phyloP scores from a whole-genome alignment of 306 rosid genomes.

The Albizia julibrissin region DNA sequence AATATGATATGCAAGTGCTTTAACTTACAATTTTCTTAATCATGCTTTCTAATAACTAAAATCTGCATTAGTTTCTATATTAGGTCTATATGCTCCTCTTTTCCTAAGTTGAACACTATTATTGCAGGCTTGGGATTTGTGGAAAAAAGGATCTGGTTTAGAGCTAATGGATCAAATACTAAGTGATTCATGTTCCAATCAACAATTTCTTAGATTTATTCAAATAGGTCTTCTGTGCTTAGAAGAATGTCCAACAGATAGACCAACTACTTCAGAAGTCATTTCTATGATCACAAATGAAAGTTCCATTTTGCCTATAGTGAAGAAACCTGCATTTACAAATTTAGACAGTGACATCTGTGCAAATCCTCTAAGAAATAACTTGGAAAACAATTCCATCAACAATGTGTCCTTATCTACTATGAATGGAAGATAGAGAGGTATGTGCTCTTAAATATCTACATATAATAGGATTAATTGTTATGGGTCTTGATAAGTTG shows the following conservation, averaged over 20 bases:
- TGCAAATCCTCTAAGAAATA: too few species aligned
- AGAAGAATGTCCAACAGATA: conserved; percentile 30
- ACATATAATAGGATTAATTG: background rate
- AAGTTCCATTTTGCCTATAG: background rate
- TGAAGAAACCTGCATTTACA: background rate
- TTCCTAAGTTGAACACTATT: too few species aligned
- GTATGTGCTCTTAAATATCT: background rate
- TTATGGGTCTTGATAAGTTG: background rate
- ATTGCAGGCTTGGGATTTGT: too few species aligned
- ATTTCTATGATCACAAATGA: conserved; percentile 34
- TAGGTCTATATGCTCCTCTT: too few species aligned
- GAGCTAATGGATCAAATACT: background rate
- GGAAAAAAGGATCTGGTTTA: too few species aligned
- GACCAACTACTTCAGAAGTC: conserved; percentile 33
- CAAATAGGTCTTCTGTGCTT: conserved; percentile 29
- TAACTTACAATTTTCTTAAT: too few species aligned
- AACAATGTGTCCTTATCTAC: background rate
- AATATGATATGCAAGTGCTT: too few species aligned
- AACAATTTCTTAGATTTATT: conserved; percentile 31
- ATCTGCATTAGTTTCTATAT: too few species aligned
- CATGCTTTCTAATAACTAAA: too few species aligned
- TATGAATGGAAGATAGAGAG: background rate
- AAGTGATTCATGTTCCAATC: background rate
- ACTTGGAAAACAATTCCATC: too few species aligned
- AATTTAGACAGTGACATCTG: too few species aligned